Base-by-base conservation (phyloP, 2,329 filamentous ascomycete genomes). In the Apiospora aurea region DNA sequence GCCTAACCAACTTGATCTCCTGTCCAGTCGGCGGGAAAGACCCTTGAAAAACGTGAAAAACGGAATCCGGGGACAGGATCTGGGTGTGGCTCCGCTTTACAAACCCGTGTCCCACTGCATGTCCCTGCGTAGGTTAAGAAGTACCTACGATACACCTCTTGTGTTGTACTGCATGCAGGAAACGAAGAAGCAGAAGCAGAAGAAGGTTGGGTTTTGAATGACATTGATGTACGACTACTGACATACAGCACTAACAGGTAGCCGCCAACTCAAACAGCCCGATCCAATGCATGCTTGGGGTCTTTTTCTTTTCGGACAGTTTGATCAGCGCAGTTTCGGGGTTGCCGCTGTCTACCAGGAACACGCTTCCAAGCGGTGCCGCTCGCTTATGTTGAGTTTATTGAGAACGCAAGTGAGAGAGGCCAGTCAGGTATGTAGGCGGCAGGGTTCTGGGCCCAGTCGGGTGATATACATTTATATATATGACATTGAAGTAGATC, bases 11-110 rank as follows among this genome's bases (percentile, higher is more conserved):
- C 29, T 13, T 41, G 29, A 24, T n/a, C n/a, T 41, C 57, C 57
- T 38, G 53, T 61, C 53, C 53, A n/a, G 34, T 64, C 18, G 57
- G 34, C 57, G 57, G 57, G 34, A 64, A 64, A 64, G 57, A 41
- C 57, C 57, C 34, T 64, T 34, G 53, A 24, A 41, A 29, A n/a
- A n/a, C n/a, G n/a, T n/a, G n/a, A n/a, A n/a, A 61, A 49, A 46
- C 44, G 21, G 46, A 49, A 64, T 64, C 57, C 34, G 57, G 57
- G 57, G 57, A 64, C 57, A 64, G 18, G 34, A 41, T 38, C 57
- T 64, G 5, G 57, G 57, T 64, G 57, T 64, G 57, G 57, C 34
- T 64, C 57, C 57, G 57, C 57, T 64, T 64, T 64, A 18, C 14
- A 41, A 41, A 14, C 57, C 29, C 34, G 34, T 13, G 57, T 64